phyloP scores from a whole-genome alignment of 148 eudicot species.

The Vaccinium corymbosum region DNA sequence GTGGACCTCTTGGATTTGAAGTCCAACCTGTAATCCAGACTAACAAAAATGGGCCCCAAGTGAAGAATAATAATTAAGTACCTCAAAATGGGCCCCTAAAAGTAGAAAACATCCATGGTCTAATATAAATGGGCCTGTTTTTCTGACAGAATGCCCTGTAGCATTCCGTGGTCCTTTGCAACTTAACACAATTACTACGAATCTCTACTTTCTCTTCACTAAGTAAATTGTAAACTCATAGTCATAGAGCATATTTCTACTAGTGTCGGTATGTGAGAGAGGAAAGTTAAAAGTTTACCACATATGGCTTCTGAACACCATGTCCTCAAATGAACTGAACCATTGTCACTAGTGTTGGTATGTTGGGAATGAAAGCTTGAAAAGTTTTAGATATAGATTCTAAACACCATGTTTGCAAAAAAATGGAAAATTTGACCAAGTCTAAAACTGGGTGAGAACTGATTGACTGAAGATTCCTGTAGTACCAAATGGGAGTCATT shows the following conservation, averaged over 20 bases:
- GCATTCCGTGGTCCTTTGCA: neutral
- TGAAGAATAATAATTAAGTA: constrained; percentile 15
- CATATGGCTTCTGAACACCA: neutral
- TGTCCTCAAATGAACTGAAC: neutral
- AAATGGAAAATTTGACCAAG: neutral
- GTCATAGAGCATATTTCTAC: neutral
- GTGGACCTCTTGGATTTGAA: neutral
- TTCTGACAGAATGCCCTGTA: neutral
- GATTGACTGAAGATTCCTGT: neutral
- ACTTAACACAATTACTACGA: neutral
- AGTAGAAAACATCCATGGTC: neutral
- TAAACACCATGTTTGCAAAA: neutral
- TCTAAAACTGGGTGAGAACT: neutral
- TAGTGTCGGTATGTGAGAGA: neutral
- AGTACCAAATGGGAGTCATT: neutral
- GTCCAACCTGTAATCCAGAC: neutral
- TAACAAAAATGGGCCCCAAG: neutral
- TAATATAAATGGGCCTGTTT: neutral
- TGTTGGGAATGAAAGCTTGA: neutral
- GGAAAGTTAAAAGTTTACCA: neutral
- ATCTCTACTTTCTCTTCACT: neutral
- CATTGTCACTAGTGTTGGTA: neutral
- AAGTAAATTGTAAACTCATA: neutral
- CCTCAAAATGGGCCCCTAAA: constrained; percentile 41
- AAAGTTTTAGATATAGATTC: neutral